Conservation (phyloP, 2,329 filamentous ascomycete genomes). For the Fusarium domesticum region DNA sequence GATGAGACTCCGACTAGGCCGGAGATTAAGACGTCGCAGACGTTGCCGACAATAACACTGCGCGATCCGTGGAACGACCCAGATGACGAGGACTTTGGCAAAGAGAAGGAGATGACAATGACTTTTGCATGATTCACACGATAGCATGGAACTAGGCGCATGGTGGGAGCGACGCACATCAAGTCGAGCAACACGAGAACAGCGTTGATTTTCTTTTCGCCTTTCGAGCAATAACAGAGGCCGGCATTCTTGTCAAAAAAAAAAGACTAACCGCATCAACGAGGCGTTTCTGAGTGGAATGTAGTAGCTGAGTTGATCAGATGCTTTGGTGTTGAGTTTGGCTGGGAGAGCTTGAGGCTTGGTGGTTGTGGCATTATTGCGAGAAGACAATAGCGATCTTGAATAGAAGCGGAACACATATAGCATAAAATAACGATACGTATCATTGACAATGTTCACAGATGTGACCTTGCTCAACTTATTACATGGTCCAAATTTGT, state of each 20-base stretch:
- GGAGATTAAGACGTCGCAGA: conserved; percentile 40
- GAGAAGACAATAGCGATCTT: background rate
- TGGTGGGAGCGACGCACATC: background rate
- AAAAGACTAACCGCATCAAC: background rate
- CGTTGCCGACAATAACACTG: conserved; percentile 49
- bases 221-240: background rate
- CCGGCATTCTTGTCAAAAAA: too few relatives aligned
- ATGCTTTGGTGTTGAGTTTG: background rate
- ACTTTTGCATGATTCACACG: conserved; percentile 63
- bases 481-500: too few relatives aligned
- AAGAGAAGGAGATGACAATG: conserved; percentile 74
- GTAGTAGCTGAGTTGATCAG: background rate
- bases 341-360: background rate
- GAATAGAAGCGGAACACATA: too few relatives aligned
- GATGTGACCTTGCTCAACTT: too few relatives aligned
- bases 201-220: background rate
- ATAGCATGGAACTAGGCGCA: background rate
- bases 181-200: background rate
- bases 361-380: background rate
- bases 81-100: conserved; percentile 65
- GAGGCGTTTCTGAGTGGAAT: background rate
- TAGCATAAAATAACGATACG: too few relatives aligned
- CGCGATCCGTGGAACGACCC: conserved; percentile 69
- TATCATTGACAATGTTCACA: too few relatives aligned
- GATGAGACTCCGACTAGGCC: conserved; percentile 30